Evolutionary conservation across 345 rosid genomes (phyloP), one percentile per base, ranked within the genome.

Genomic region (Rhodamnia argentea): DNA sequence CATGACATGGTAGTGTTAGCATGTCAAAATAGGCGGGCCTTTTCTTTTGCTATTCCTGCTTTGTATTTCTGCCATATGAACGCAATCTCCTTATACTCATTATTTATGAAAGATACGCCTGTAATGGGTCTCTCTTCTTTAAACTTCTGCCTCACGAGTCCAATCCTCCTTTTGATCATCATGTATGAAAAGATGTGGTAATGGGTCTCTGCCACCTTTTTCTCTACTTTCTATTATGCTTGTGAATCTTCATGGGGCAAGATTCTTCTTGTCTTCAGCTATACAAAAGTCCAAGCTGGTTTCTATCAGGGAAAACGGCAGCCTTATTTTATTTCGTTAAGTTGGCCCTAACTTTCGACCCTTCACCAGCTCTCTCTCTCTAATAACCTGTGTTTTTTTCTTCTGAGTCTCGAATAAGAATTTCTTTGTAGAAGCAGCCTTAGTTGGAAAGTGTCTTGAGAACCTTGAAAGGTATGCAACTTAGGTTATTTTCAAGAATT

Each of bases 271-370:
- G 76, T 87, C 90, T 89, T 86, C 90, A 83, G 44, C 87, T 70
- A 29, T 24, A 89, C 90, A 83, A 87, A 87, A 89, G 89, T 83
- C 87, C 92, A 90, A 85, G 84, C 84, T 82, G 85, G 88, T 83
- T 85, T 81, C 87, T 51, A 76, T 86, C 89, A 88, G 83, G 70
- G 81, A 58, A 74, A 84, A 57, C 32, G 55, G 55, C 60, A 15
- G 84, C 29, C 85, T 18, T 57, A 40, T 59, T 58, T 47, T 32
- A 47, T 59, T 13, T 56, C 47, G 14, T 51, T 7, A n/a, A 50
- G 59, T 64, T 27, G 42, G 81, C 47, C 81, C 81, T 18, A 37
- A 37, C 81, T 70, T 64, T 51, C 10, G 81, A 37, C 81, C 81
- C 81, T 20, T 70, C 82, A 51, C 55, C 82, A 47, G 57, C 51